Evolutionary conservation across 129 eudicot genomes (phyloP), one percentile per base, ranked within the genome.

Genomic region (Flaveria robusta): DNA sequence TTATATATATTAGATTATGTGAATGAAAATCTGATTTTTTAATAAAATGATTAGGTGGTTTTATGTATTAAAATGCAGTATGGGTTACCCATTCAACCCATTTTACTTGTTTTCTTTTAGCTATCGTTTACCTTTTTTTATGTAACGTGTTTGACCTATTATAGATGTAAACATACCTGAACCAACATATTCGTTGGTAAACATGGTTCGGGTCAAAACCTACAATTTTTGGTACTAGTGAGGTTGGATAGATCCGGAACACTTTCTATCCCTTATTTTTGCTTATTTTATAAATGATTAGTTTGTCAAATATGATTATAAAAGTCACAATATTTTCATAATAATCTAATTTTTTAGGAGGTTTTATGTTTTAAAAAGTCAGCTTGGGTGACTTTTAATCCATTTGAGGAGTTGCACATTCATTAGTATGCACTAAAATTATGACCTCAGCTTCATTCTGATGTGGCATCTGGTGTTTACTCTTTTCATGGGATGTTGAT

Each of bases 401-500:
- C 12, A 56, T 19, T 0, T 34, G 39, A 34, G 39, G 39, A 34
- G 39, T 34, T 34, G 39, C 39, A 34, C 39, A 34, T 34, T 34
- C 39, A 26, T 60, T 23, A 24, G 42, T 60, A 14, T 60, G 16
- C 34, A 15, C 1, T 2, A 10, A 20, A 2, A 55, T 8, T 55
- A 52, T 11, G 1, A 55, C 62, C 62, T 4, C 27, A 55, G 62
- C 62, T 9, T 18, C 9, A 54, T 18, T 54, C 26, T 19, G 14
- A 54, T 54, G 31, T 66, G 41, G 27, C n/a, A 76, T 23, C 39
- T 66, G 43, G 66, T 50, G 43, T 66, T 29, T 54, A 51, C 37
- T 76, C 14, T 77, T 70, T 74, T 24, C 66, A 60, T 83, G 82
- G 34, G 72, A 39, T 68, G 39, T 20, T 60, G 15, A 24, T 59